Evolutionary conservation across 176 grass and related monocot species (phyloP), one percentile per base, ranked within the genome.

Genomic region (Panicum miliaceum): DNA sequence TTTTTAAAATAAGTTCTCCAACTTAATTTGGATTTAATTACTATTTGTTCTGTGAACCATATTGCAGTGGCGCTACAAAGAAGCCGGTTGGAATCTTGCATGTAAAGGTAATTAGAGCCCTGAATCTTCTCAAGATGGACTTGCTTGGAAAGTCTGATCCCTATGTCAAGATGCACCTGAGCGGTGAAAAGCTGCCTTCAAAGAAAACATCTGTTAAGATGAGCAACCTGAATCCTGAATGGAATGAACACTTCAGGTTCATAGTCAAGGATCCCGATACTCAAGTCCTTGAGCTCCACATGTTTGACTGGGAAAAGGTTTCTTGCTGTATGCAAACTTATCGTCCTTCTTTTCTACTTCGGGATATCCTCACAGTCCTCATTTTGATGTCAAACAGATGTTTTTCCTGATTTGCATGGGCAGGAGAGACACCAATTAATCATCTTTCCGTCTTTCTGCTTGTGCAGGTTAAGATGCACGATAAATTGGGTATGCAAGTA

Each of bases 241-340:
- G 96, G 96, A 93, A 98, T 66, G 96, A 98, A 83, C 64, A 90
- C n/a, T 95, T 98, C 85, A 98, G 85, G 54, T 91, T 98, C 46
- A 74, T 90, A n/a, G 96, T 98, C 80, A 98, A 98, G 84, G 93
- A 98, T 85, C 96, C 96, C 16, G 68, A 83, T 22, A 95, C 93
- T 3, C 96, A 98, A 90, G 91, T 94, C 83, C 96, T 98, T 85
- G 91, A 98, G 83, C 93, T 98, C 23, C 96, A 92, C 22, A 79
- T 92, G 76, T 98, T 92, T 57, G 96, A 98, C 26, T 98, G 96
- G 96, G 96, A 98, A 98, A 98, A 98, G 96, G 96, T 98, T 87
- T 90, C 14, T 65, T 85, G 34, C 19, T 75, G 62, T 57, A 88
- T 45, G 74, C 64, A 75, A 75, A 70, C 50, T 86, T 84, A 40